phyloP scores from a whole-genome alignment of 163 green algal genomes.

The Scenedesmus sp. region DNA sequence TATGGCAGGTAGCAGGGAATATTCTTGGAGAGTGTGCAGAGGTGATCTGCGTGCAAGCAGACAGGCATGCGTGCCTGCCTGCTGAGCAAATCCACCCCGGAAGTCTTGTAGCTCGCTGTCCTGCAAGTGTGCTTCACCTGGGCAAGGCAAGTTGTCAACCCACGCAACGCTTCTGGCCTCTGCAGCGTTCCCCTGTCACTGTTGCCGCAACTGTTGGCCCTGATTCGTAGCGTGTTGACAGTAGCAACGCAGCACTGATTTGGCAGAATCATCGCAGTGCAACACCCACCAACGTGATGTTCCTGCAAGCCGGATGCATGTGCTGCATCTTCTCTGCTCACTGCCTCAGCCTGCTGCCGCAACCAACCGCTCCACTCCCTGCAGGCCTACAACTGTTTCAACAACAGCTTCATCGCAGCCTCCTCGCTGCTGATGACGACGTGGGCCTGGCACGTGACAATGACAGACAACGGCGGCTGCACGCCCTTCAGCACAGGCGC shows the following conservation, averaged over 20 bases:
- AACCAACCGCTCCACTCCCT: neutral
- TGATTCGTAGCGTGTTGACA: neutral
- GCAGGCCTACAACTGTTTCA: conserved; percentile 41
- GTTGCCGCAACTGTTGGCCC: neutral
- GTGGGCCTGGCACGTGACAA: conserved; percentile 46
- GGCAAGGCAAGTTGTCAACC: neutral
- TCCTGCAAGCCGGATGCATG: neutral
- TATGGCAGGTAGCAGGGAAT: too few species aligned
- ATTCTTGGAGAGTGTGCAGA: too few species aligned
- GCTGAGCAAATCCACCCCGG: neutral
- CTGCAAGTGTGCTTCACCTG: neutral
- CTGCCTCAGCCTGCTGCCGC: neutral
- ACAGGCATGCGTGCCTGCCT: neutral
- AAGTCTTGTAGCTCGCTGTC: neutral
- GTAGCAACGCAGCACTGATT: neutral
- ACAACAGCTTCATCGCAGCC: conserved; percentile 47
- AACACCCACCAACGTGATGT: too few species aligned
- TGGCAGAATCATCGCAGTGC: neutral
- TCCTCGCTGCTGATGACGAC: neutral
- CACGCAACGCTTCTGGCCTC: too few species aligned
- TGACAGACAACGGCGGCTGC: conserved; percentile 49
- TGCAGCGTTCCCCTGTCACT: neutral
- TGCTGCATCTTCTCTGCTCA: neutral
- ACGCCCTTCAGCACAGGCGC: conserved; percentile 31
- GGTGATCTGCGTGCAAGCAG: too few species aligned